phyloP scores from a whole-genome alignment of 78 protist species.

The Trichosphaerium sp. region DNA sequence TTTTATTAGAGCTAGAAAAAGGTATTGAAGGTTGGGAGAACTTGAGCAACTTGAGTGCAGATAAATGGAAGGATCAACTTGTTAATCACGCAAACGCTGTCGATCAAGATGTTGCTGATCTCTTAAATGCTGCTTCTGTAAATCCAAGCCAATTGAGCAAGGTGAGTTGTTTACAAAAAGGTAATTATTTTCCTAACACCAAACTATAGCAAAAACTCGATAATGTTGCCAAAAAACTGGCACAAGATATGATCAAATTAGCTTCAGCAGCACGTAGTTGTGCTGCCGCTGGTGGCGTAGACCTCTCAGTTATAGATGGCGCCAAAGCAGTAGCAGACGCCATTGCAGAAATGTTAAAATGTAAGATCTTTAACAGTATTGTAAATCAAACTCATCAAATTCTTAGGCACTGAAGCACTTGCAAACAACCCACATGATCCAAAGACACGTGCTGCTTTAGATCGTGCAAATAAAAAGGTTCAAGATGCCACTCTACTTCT shows the following conservation, averaged over 20 bases:
- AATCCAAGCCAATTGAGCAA: conserved; percentile 35
- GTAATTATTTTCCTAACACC: too few relatives aligned
- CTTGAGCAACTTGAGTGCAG: too few relatives aligned
- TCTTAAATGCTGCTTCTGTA: conserved; percentile 50
- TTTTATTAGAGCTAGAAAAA: too few relatives aligned
- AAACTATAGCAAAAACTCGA: too few relatives aligned
- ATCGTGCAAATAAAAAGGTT: too few relatives aligned
- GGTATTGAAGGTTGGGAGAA: too few relatives aligned
- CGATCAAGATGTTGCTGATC: conserved; percentile 30
- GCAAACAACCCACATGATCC: conserved; percentile 45
- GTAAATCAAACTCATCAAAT: too few relatives aligned
- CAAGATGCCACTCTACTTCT: conserved; percentile 36
- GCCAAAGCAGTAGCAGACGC: conserved; percentile 48
- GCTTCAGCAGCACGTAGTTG: background rate
- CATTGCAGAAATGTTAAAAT: conserved; percentile 24
- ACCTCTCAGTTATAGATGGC: conserved; percentile 47
- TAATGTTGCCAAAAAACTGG: background rate
- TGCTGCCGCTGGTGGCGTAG: too few relatives aligned
- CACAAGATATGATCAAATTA: background rate
- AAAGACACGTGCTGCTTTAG: too few relatives aligned
- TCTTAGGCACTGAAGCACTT: conserved; percentile 34
- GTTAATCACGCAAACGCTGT: conserved; percentile 36
- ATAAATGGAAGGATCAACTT: too few relatives aligned
- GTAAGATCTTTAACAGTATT: too few relatives aligned
- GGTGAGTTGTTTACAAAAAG: background rate